phyloP scores from a whole-genome alignment of 805 yeast genomes.

The Kuraishia borneana region DNA sequence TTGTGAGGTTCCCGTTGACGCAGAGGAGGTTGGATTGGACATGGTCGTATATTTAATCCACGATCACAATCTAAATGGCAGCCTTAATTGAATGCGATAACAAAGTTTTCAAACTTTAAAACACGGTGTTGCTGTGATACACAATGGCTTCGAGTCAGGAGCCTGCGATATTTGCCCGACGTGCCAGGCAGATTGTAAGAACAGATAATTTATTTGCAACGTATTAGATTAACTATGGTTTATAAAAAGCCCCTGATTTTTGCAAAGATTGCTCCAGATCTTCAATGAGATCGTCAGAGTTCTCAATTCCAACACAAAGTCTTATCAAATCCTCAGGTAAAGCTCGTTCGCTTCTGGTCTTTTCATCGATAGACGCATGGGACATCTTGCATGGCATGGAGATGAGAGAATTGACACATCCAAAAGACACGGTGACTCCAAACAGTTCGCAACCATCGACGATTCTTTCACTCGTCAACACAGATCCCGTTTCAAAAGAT shows the following conservation, averaged over 20 bases:
- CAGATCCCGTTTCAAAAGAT: slow-evolving; percentile 77
- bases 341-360: slow-evolving; percentile 76
- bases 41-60: too few species aligned
- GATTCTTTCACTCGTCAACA: slow-evolving; percentile 52
- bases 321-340: slow-evolving; percentile 90
- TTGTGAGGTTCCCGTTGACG: neutral
- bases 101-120: too few species aligned
- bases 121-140: too few species aligned
- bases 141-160: too few species aligned
- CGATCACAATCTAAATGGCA: too few species aligned
- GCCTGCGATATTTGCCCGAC: too few species aligned
- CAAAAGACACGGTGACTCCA: slow-evolving; percentile 88
- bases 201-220: too few species aligned
- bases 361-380: slow-evolving; percentile 90
- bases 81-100: too few species aligned
- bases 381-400: slow-evolving; percentile 95
- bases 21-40: too few species aligned
- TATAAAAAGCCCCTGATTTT: slow-evolving; percentile 23
- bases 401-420: slow-evolving; percentile 85
- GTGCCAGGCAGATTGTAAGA: too few species aligned
- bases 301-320: slow-evolving; percentile 86
- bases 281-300: slow-evolving; percentile 65
- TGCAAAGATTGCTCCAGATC: slow-evolving; percentile 67
- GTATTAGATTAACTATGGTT: too few species aligned
- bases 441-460: slow-evolving; percentile 69